Evolutionary conservation across 2,329 filamentous ascomycete genomes (phyloP).

Genomic region (Phoma herbarum): DNA sequence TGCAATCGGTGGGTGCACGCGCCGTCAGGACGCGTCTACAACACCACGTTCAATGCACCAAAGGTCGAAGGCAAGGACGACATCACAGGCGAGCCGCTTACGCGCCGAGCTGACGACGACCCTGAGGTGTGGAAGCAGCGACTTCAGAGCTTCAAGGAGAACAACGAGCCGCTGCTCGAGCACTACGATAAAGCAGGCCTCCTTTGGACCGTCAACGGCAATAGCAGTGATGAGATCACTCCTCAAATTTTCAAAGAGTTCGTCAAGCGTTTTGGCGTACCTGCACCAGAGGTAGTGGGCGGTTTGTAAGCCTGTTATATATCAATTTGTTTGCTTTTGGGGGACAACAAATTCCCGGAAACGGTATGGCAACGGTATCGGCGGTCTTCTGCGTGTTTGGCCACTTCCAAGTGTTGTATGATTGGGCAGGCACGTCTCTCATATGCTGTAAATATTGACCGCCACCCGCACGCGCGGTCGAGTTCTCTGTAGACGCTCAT

Average conservation of each 20-base stretch:
- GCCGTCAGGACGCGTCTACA: slow-evolving; percentile 91
- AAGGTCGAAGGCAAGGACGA: slow-evolving; percentile 84
- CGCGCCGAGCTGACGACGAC: slow-evolving; percentile 84
- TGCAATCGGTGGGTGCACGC: slow-evolving; percentile 93
- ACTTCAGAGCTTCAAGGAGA: slow-evolving; percentile 85
- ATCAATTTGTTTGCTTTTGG: slow-evolving; percentile 10
- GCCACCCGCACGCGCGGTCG: slow-evolving; percentile 5
- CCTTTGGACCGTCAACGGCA: slow-evolving; percentile 84
- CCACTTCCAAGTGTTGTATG: slow-evolving; percentile 9
- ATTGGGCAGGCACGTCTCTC: slow-evolving; percentile 15
- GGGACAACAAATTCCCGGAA: neutral
- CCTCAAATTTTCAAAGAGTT: slow-evolving; percentile 89
- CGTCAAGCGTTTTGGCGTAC: slow-evolving; percentile 72
- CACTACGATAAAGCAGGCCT: slow-evolving; percentile 88
- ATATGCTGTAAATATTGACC: slow-evolving; percentile 19
- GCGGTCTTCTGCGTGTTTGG: slow-evolving; percentile 8
- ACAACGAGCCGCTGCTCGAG: slow-evolving; percentile 82
- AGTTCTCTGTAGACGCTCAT: slow-evolving; percentile 3
- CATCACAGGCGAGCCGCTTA: slow-evolving; percentile 85
- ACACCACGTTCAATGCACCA: slow-evolving; percentile 90
- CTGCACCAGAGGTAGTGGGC: slow-evolving; percentile 15
- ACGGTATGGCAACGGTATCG: slow-evolving; percentile 7
- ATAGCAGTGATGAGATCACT: slow-evolving; percentile 93
- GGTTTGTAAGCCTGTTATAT: slow-evolving; percentile 19
- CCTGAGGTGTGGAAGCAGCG: slow-evolving; percentile 85